phyloP scores from a whole-genome alignment of 768 basidiomycete genomes.

The Gymnopilus junonius region DNA sequence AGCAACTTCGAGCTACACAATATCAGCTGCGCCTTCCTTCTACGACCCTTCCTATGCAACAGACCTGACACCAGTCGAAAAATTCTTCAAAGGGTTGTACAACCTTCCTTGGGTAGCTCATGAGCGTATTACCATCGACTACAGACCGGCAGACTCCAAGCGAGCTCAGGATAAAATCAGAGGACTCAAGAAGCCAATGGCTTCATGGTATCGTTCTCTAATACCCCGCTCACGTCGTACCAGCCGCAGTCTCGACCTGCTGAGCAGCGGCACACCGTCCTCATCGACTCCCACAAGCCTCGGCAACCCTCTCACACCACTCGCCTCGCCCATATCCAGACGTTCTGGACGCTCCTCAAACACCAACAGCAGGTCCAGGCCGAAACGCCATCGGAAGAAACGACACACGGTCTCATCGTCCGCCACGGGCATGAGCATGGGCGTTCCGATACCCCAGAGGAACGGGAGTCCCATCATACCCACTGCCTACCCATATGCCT shows the following conservation, averaged over 20 bases:
- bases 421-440: no score
- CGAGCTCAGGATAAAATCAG: slow-evolving; percentile 27
- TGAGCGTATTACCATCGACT: slow-evolving; percentile 47
- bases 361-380: slow-evolving; percentile 15
- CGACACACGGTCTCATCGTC: slow-evolving; percentile 18
- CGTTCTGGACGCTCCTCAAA: slow-evolving; percentile 20
- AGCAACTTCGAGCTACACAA: slow-evolving; percentile 29
- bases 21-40: slow-evolving; percentile 31
- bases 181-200: slow-evolving; percentile 23
- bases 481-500: slow-evolving; percentile 24
- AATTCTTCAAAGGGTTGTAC: slow-evolving; percentile 44
- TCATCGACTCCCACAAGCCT: slow-evolving; percentile 10
- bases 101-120: slow-evolving; percentile 50
- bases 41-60: slow-evolving; percentile 41
- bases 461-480: slow-evolving; percentile 25
- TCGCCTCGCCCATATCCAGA: slow-evolving; percentile 21
- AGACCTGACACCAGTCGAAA: slow-evolving; percentile 43
- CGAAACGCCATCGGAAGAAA: slow-evolving; percentile 22
- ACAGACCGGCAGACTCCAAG: slow-evolving; percentile 40
- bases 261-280: slow-evolving; percentile 18
- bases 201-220: slow-evolving; percentile 31
- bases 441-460: slow-evolving; percentile 14
- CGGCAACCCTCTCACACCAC: slow-evolving; percentile 19
- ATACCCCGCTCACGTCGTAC: slow-evolving; percentile 24
- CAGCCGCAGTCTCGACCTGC: slow-evolving; percentile 21